These are phyloP conservation scores for Backusella sp. DNA, from an alignment of 192 early-diverging fungal genomes.

Conservation along the genomic window DNA sequence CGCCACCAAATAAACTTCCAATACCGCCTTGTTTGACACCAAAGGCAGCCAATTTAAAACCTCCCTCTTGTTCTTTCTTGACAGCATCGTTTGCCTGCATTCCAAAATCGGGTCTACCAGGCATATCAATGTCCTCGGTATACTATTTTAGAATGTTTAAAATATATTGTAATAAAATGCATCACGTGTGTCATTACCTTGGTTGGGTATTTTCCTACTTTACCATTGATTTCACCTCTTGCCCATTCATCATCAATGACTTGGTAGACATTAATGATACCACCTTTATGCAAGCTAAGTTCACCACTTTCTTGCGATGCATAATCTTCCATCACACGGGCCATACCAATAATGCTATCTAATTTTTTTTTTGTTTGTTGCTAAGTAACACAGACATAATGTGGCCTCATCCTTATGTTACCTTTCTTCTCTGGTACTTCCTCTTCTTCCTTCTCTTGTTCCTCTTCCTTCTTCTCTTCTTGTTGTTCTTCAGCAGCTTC, in stretches of 20 bases:
- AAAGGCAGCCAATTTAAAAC: constrained; percentile 70
- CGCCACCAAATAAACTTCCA: constrained; percentile 72
- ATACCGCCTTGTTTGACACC: constrained; percentile 81
- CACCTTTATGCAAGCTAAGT: constrained; percentile 61
- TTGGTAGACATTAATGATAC: constrained; percentile 68
- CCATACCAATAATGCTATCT: constrained; percentile 38
- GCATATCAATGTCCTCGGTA: constrained; percentile 35
- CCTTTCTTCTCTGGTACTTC: constrained; percentile 1
- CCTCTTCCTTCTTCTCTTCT: background rate
- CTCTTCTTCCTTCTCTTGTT: background rate
- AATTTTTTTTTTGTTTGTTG: background rate
- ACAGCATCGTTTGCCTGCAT: background rate
- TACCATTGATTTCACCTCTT: constrained; percentile 67
- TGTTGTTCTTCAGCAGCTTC: background rate
- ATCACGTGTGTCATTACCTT: constrained; percentile 39
- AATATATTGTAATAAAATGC: background rate
- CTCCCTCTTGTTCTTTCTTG: background rate
- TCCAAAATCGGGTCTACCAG: constrained; percentile 24
- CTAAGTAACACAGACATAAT: background rate
- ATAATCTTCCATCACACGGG: constrained; percentile 71
- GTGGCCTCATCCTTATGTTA: background rate
- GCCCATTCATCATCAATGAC: constrained; percentile 63
- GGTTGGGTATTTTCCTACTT: constrained; percentile 65
- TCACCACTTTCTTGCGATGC: constrained; percentile 62
- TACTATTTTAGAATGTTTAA: constrained; percentile 5